Percentiles rank a stretch among this genome's conserved stretches.
These are phyloP conservation scores for Kurtzmaniella quercitrusa DNA, from an alignment of 1,139 yeast species.

Conservation along the genomic window DNA sequence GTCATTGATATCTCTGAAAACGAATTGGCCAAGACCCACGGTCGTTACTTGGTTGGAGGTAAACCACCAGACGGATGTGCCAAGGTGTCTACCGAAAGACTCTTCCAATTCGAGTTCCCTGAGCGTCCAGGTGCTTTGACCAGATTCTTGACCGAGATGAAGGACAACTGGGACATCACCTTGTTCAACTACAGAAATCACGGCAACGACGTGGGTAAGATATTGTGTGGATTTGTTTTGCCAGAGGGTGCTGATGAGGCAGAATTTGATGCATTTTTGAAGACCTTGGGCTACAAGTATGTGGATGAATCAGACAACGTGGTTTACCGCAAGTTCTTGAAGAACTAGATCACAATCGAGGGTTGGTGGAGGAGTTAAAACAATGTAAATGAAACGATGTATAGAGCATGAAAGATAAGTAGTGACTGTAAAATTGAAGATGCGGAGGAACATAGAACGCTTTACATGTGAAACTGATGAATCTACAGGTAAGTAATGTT, in stretches of 20 bases:
- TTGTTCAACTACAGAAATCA: slow-evolving; percentile 95
- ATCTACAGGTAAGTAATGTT: too few species aligned
- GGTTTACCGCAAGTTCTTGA: slow-evolving; percentile 73
- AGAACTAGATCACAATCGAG: too few species aligned
- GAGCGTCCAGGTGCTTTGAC: slow-evolving; percentile 94
- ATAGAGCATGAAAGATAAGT: too few species aligned
- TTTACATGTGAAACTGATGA: too few species aligned
- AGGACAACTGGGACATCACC: slow-evolving; percentile 84
- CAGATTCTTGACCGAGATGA: slow-evolving; percentile 67
- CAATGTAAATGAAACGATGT: too few species aligned
- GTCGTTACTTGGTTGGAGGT: slow-evolving; percentile 94
- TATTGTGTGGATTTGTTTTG: slow-evolving; percentile 82
- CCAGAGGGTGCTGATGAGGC: slow-evolving; percentile 65
- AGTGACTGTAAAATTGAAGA: background rate
- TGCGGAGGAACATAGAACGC: too few species aligned
- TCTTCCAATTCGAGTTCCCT: slow-evolving; percentile 89
- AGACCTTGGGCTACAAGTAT: slow-evolving; percentile 69
- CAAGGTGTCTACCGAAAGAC: slow-evolving; percentile 62
- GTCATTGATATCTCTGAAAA: slow-evolving; percentile 86
- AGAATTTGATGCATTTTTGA: slow-evolving; percentile 63
- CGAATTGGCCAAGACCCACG: slow-evolving; percentile 94
- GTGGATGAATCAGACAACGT: slow-evolving; percentile 80
- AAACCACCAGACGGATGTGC: slow-evolving; percentile 40
- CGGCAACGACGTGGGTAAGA: slow-evolving; percentile 92
- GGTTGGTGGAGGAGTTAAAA: too few species aligned